Base-by-base conservation (phyloP, 805 yeast species). In the Saturnispora kantuleensis region DNA sequence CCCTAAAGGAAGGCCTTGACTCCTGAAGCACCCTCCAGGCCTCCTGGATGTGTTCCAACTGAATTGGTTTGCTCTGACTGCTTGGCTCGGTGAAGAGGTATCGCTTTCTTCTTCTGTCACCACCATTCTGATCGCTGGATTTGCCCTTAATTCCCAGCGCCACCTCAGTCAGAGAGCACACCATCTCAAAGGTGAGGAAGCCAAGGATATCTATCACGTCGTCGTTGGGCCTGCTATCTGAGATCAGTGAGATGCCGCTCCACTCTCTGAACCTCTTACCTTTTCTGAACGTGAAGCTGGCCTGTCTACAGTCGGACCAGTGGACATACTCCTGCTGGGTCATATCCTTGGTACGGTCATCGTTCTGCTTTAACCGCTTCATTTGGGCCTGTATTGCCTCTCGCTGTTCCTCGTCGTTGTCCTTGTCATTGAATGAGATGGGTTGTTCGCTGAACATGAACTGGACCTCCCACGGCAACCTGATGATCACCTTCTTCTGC, bases 261-360 rank as follows among this genome's bases (percentile, higher is more conserved):
- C 98, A 93, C 56, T 93, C 98, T 57, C 90, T 75, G 60, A 93
- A 93, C 56, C 97, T 69, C 60, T 88, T 88, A n/a, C 84, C 84
- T 60, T 93, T 93, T 53, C 97, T 74, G 56, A 88, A 93, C 1
- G 98, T 93, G 61, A 93, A 93, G 47, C 94, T 81, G 1, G 97
- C 97, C 62, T 93, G 98, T 50, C 98, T 76, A 64, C 98, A 93
- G 58, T 93, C 98, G 10, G 96, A 85, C 97, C 97, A 93, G 60
- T 93, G 98, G 13, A 89, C 98, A 57, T 93, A 93, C 59, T 93
- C 98, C 56, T 93, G 96, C 57, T 80, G 83, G 1, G 98, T 93
- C 98, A 93, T 93, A 53, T 82, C 75, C 51, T 71, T 77, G 0
- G 98, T 93, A 50, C 98, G 72, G 42, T 93, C 96, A 63, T 93